These are phyloP conservation scores for Nemania diffusa DNA, from an alignment of 2,329 filamentous ascomycete genomes.

Conservation along the genomic window DNA sequence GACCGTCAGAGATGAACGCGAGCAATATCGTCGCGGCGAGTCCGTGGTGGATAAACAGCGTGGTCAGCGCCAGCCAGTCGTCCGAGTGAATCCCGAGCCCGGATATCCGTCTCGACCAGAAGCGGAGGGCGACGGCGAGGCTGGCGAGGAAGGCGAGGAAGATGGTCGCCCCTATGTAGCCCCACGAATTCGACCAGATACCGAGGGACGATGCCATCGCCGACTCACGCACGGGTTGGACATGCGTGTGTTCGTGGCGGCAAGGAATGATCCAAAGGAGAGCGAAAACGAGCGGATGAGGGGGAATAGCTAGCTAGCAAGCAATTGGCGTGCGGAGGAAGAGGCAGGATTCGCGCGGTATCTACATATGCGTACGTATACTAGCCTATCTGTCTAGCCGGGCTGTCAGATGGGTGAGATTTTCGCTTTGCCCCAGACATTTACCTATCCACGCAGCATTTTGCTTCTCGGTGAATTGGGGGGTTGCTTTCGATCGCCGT, in stretches of 20 bases:
- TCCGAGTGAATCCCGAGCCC: conserved; percentile 24
- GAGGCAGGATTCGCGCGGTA: neutral
- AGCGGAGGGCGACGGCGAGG: conserved; percentile 32
- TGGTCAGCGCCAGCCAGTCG: conserved; percentile 35
- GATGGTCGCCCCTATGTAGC: conserved; percentile 30
- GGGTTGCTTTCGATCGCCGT: conserved; percentile 12
- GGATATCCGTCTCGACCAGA: conserved; percentile 35
- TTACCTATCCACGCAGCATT: too few relatives aligned
- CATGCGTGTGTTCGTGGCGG: conserved; percentile 26
- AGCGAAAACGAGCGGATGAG: neutral
- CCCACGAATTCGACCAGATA: conserved; percentile 32
- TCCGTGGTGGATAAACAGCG: conserved; percentile 32
- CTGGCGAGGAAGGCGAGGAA: conserved; percentile 32
- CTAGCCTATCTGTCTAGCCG: too few relatives aligned
- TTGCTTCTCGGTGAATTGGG: conserved; percentile 16
- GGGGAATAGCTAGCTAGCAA: too few relatives aligned
- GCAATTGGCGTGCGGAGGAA: neutral
- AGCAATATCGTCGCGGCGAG: conserved; percentile 26
- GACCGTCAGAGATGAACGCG: conserved; percentile 26
- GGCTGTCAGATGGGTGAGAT: conserved; percentile 10
- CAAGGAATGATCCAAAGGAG: neutral
- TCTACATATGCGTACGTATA: too few relatives aligned
- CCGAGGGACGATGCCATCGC: conserved; percentile 46
- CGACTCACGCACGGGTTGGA: conserved; percentile 11
- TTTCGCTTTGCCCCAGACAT: conserved; percentile 21